Percentiles rank a stretch among this genome's conserved stretches.
These are phyloP conservation scores for Tetrapisispora iriomotensis DNA, from an alignment of 805 yeast genomes.

Conservation along the genomic window DNA sequence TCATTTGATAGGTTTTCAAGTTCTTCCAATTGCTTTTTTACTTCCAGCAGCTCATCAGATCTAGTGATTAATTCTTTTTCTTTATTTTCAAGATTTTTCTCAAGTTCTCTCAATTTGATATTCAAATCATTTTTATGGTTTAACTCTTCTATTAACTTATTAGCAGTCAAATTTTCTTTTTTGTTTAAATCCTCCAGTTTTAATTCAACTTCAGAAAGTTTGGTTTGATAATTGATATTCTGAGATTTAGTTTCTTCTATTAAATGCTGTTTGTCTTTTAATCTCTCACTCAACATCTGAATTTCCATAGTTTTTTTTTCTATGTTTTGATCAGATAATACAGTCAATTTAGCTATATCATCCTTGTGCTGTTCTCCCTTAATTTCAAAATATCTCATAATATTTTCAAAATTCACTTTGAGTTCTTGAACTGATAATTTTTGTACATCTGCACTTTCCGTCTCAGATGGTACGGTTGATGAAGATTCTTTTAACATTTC, in stretches of 20 bases:
- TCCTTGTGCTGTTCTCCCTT: not conserved
- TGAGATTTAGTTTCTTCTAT: not conserved
- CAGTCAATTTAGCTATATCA: not conserved
- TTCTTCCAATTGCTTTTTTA: no score
- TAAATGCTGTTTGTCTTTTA: not conserved
- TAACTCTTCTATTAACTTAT: not conserved
- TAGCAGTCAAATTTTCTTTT: not conserved
- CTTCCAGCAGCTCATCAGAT: no score
- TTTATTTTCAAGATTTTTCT: no score
- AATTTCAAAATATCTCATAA: no score
- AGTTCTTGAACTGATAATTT: not conserved
- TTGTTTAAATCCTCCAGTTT: not conserved
- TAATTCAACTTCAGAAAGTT: not conserved
- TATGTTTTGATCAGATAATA: not conserved
- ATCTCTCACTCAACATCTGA: not conserved
- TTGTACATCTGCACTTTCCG: no score
- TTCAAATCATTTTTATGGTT: conserved; percentile 1
- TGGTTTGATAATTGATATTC: not conserved
- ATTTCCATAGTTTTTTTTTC: not conserved
- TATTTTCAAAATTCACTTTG: not conserved
- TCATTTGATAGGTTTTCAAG: no score
- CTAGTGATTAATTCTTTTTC: no score
- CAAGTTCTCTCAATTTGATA: conserved; percentile 1
- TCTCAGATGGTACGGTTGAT: no score
- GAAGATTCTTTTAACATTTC: no score